Conservation (phyloP, 164 flowering plant species). For the Magnolia officinalis region DNA sequence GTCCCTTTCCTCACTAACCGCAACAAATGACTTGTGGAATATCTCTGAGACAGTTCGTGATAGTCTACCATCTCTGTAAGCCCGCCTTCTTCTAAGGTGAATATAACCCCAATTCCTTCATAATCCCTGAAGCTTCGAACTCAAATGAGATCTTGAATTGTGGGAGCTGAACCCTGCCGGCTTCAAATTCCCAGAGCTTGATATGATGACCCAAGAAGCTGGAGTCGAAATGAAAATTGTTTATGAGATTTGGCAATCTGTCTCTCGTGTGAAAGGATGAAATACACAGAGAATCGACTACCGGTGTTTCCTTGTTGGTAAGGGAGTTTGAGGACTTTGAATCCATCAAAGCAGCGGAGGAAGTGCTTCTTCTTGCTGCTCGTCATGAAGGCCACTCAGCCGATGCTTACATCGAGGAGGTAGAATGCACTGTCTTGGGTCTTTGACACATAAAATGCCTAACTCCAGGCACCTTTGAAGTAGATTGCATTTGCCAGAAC, state of each 20-base stretch:
- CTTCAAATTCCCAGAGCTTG: not conserved
- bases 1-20: conserved; percentile 16
- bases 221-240: conserved; percentile 6
- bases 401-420: conserved; percentile 18
- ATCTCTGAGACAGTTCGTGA: not conserved
- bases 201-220: conserved; percentile 11
- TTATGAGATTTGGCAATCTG: conserved; percentile 14
- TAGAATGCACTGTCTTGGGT: conserved; percentile 20
- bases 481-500: conserved; percentile 25
- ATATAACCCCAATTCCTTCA: conserved; percentile 12
- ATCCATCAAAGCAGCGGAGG: conserved; percentile 4
- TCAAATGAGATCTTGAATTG: conserved; percentile 22
- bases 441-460: conserved; percentile 1
- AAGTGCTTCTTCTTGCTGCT: not conserved
- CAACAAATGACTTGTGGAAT: conserved; percentile 7
- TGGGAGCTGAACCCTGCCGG: conserved; percentile 16
- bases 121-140: conserved; percentile 13
- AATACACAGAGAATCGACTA: conserved; percentile 19
- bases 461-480: conserved; percentile 27
- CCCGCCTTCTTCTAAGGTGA: conserved; percentile 13
- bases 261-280: conserved; percentile 25
- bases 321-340: conserved; percentile 22
- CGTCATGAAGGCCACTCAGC: conserved; percentile 31
- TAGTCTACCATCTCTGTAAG: conserved; percentile 11
- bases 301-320: conserved; percentile 9